These are phyloP conservation scores for Ceratocystis albifundus DNA, from an alignment of 2,329 filamentous ascomycete species.

Conservation along the genomic window DNA sequence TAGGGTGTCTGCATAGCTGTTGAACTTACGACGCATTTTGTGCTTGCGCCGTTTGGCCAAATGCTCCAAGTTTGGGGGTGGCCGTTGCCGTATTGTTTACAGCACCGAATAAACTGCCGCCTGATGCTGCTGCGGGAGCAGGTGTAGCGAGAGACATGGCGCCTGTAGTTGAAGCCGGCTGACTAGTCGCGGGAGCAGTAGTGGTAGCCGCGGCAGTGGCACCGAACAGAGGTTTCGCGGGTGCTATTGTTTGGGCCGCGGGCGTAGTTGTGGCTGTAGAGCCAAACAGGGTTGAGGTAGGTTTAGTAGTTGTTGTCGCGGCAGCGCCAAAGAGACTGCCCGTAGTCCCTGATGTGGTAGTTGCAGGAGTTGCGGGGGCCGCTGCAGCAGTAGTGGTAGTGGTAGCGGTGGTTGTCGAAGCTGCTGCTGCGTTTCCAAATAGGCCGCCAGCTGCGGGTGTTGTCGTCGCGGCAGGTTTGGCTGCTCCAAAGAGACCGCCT, in stretches of 20 bases:
- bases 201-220: not conserved
- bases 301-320: conserved; percentile 27
- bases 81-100: conserved; percentile 10
- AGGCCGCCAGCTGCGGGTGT: conserved; percentile 31
- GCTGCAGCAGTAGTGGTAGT: not conserved
- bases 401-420: conserved; percentile 24
- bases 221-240: conserved; percentile 25
- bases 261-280: conserved; percentile 23
- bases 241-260: conserved; percentile 21
- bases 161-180: conserved; percentile 12
- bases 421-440: conserved; percentile 29
- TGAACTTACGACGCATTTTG: not conserved
- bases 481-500: conserved; percentile 16
- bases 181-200: conserved; percentile 22
- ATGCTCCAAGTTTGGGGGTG: conserved; percentile 9
- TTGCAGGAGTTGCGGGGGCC: conserved; percentile 13
- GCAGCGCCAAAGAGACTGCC: conserved; percentile 32
- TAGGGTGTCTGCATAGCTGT: not conserved
- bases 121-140: conserved; percentile 25
- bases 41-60: conserved; percentile 13
- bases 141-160: not conserved
- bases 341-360: conserved; percentile 28
- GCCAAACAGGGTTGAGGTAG: conserved; percentile 30
- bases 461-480: conserved; percentile 27
- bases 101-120: conserved; percentile 21